Conservation (phyloP, 257 asterid species). For the Fraxinus americana region DNA sequence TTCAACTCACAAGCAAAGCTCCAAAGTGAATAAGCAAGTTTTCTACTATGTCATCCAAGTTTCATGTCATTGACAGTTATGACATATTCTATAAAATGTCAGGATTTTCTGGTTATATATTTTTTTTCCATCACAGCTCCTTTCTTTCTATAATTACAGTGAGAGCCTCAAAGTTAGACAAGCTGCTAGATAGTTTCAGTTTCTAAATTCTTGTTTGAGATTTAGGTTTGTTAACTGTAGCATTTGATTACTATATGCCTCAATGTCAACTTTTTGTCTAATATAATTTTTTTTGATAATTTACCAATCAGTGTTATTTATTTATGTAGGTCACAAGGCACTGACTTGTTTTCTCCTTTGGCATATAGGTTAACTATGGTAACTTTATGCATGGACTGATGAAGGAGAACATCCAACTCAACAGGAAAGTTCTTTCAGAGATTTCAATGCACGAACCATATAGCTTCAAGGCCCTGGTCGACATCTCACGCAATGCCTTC, state of each 20-base stretch:
- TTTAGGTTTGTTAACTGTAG: not conserved
- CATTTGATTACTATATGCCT: not conserved
- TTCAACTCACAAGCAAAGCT: not conserved
- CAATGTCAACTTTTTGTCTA: not conserved
- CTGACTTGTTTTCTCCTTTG: conserved; percentile 6
- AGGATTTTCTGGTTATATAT: not conserved
- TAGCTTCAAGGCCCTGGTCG: conserved; percentile 93
- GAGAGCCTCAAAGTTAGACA: not conserved
- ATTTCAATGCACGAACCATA: conserved; percentile 88
- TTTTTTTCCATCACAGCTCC: not conserved
- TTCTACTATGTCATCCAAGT: not conserved
- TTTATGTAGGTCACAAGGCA: not conserved
- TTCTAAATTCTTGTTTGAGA: not conserved
- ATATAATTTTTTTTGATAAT: not conserved
- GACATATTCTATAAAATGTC: not conserved
- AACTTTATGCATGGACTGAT: conserved; percentile 87
- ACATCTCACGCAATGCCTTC: conserved; percentile 67
- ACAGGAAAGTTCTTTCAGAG: conserved; percentile 77
- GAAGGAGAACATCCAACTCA: conserved; percentile 94
- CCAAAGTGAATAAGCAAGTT: not conserved
- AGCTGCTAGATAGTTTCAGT: not conserved
- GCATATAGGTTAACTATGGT: conserved; percentile 74
- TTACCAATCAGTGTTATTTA: not conserved
- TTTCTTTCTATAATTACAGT: not conserved
- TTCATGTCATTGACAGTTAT: not conserved